phyloP scores from a whole-genome alignment of 495 filamentous ascomycete species.

The Penicillium desertorum region DNA sequence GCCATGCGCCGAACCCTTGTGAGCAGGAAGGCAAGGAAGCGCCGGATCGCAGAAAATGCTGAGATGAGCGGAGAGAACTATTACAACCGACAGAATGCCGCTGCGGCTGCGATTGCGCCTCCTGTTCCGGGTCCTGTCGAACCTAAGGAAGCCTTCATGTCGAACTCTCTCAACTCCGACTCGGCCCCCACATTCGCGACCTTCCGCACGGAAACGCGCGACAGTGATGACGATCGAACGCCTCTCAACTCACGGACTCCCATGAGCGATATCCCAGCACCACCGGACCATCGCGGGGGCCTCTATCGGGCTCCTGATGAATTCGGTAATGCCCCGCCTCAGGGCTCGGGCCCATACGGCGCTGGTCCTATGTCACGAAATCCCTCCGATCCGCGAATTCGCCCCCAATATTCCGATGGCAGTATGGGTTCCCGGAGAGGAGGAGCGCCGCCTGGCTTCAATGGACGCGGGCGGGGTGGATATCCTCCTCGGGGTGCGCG shows the following conservation, averaged over 20 bases:
- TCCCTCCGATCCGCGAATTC: conserved; percentile 51
- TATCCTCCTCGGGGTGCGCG: conserved; percentile 58
- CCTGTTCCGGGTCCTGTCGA: conserved; percentile 45
- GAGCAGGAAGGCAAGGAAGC: conserved; percentile 85
- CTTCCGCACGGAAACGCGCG: conserved; percentile 65
- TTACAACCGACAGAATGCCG: conserved; percentile 69
- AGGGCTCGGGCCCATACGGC: conserved; percentile 35
- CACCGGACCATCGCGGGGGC: conserved; percentile 28
- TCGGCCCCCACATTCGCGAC: conserved; percentile 73
- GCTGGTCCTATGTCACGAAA: conserved; percentile 42
- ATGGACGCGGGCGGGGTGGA: conserved; percentile 54
- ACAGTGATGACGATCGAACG: conserved; percentile 74
- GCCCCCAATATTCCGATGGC: conserved; percentile 60
- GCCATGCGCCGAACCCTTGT: conserved; percentile 97
- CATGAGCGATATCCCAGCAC: conserved; percentile 30
- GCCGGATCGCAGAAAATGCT: conserved; percentile 85
- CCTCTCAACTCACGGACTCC: conserved; percentile 69
- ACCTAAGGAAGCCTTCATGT: conserved; percentile 53
- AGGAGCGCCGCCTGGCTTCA: conserved; percentile 49
- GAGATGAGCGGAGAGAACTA: conserved; percentile 95
- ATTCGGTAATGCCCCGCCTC: conserved; percentile 62
- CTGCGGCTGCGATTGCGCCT: conserved; percentile 39
- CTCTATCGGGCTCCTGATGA: conserved; percentile 57
- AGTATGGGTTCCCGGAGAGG: conserved; percentile 57
- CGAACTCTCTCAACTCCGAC: conserved; percentile 51